Conservation (phyloP, 208 protist species). For the Kentomonas sorsogonicus region DNA sequence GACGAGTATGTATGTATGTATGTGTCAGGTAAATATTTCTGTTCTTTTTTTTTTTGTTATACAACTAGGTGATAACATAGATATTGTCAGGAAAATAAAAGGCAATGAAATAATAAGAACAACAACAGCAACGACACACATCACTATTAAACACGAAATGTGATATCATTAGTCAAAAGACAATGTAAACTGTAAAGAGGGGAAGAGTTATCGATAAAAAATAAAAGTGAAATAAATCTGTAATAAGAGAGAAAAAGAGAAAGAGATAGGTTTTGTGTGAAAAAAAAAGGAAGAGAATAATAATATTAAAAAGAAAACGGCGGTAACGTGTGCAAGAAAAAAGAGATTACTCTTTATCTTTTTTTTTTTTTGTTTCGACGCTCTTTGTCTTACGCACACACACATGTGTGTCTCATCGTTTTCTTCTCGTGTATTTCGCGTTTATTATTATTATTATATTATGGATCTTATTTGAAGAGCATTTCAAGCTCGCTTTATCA, state of each 20-base stretch:
- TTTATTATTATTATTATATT: too few species aligned
- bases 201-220: background rate
- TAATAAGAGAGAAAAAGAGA: conserved; percentile 12
- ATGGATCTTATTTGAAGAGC: too few species aligned
- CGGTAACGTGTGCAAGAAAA: background rate
- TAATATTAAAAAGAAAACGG: conserved; percentile 8
- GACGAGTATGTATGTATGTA: background rate
- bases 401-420: too few species aligned
- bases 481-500: too few species aligned
- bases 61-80: background rate
- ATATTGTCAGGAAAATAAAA: background rate
- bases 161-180: too few species aligned
- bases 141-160: too few species aligned
- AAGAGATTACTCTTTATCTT: conserved; percentile 3
- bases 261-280: conserved; percentile 1
- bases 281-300: conserved; percentile 9
- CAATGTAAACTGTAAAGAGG: conserved; percentile 5
- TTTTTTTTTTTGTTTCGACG: conserved; percentile 7
- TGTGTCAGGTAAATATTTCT: background rate
- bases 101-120: background rate
- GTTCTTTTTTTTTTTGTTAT: background rate
- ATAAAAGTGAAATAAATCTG: conserved; percentile 3
- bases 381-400: too few species aligned
- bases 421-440: too few species aligned
- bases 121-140: background rate